Base-by-base conservation (phyloP, 2,329 filamentous ascomycete genomes). In the Ascochyta fabae region DNA sequence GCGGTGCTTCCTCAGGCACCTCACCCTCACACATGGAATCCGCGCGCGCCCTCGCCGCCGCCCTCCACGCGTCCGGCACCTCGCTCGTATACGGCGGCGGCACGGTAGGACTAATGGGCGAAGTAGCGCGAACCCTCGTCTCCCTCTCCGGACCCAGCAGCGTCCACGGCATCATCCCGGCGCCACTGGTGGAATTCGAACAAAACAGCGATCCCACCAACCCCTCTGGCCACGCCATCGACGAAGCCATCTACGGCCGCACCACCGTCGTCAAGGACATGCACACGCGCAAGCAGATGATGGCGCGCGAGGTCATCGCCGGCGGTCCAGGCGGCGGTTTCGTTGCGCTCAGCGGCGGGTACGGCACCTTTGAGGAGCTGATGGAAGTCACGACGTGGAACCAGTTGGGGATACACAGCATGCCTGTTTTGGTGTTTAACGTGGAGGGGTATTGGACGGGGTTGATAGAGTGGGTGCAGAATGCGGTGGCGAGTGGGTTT, bases 361-460 rank as follows among this genome's bases (percentile, higher is more conserved):
- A 94, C 76, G 95, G 95, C 19, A 99, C 95, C 2, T 84, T 98
- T 73, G 95, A 99, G 80, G 95, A 99, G 82, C 83, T 99, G 72
- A 92, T 96, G 77, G 91, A 96, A 79, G 86, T 91, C 2, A 88
- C 87, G 24, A 96, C 91, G 10, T 99, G 95, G 93, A 98, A 97
- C 76, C 95, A 98, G 79, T 79, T 99, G 45, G 94, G 95, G 1
- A 98, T 99, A 63, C 95, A 98, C 77, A 90, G 89, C 3, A 75
- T 74, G 72, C 72, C 72, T 1, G 87, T 98, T 41, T 87, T 94
- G 49, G 80, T 97, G 44, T 86, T 91, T 65, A 98, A 98, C 75
- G 83, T 97, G 24, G 87, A 93, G 50, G 92, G 92, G 0, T 98
- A 96, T 77, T 99, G 93, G 85, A 89, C 96, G 75, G 92, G 92